Evolutionary conservation across 202 grass and related monocot species (phyloP), one percentile per base, ranked within the genome.

Genomic region (Saccharum hybrid): DNA sequence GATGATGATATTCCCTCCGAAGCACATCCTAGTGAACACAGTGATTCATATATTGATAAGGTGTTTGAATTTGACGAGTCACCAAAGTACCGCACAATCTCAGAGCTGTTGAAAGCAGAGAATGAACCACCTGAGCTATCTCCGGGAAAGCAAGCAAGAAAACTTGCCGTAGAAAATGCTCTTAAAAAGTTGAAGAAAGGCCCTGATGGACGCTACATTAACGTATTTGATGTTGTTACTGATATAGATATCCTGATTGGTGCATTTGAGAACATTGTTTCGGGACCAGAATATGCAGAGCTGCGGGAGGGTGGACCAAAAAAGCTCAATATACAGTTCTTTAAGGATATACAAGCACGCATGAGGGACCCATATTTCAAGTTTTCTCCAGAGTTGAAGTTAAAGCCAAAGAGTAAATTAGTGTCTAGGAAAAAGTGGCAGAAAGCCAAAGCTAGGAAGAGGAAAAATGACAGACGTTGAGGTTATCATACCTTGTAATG

Each of bases 161-260:
- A 98, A 56, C 85, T 98, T 75, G 92, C 96, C 18, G 90, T 98
- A 63, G 92, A 95, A 90, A 98, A 98, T 85, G 95, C 95, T 86
- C 83, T 98, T 72, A 98, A 93, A 75, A 95, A 98, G 70, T 86
- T 98, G 56, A 98, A 98, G 31, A 98, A 95, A 69, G 95, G 92
- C 12, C 92, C 92, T 75, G 96, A 98, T n/a, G 92, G 90, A 37
- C 89, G 92, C 48, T 92, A 93, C 62, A 93, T 87, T 70, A 98
- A 95, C 16, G 90, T 98, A 3, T 98, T 87, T 73, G 96, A 98
- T 75, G 96, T 98, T 74, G 94, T 89, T 71, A 95, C 81, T 51
- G 96, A 98, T 81, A 91, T 98, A 41, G 96, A 98, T 94, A 91
- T 98, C 64, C 74, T 95, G 77, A 98, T 95, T 85, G 96, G 96